Evolutionary conservation across 495 filamentous ascomycete species (phyloP).

Genomic region (Neurospora tetraspora): DNA sequence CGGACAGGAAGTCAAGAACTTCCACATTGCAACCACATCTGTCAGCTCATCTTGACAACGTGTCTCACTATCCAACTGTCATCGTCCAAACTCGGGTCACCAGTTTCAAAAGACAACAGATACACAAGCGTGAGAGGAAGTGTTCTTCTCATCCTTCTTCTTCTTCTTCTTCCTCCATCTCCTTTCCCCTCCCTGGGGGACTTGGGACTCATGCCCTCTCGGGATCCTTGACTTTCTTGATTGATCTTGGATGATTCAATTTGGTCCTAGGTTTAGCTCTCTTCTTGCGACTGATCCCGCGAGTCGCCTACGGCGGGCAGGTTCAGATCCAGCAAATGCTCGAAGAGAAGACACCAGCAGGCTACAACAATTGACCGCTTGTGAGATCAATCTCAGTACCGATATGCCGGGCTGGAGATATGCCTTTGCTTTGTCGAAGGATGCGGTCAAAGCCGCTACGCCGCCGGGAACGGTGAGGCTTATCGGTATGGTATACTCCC

Average conservation of each 20-base stretch:
- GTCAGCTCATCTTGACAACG: neutral
- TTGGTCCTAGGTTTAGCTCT: neutral
- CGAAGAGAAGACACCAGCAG: neutral
- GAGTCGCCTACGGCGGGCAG: neutral
- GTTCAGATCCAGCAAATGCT: neutral
- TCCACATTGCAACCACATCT: neutral
- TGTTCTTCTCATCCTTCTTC: neutral
- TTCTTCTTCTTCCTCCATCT: neutral
- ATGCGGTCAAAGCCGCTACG: slow-evolving; percentile 17
- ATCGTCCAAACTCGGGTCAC: neutral
- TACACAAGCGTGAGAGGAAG: neutral
- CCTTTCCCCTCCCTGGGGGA: neutral
- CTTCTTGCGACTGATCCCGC: neutral
- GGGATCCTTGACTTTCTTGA: neutral
- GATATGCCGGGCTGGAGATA: slow-evolving; percentile 20
- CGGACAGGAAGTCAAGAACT: neutral
- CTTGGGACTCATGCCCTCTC: neutral
- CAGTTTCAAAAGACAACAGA: neutral
- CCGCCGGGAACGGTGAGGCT: slow-evolving; percentile 22
- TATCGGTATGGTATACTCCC: slow-evolving; percentile 12
- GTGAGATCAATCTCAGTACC: neutral
- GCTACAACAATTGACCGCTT: neutral
- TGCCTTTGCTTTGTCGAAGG: slow-evolving; percentile 18
- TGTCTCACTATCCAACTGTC: neutral
- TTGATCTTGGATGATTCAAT: neutral